A percentile compares a stretch with the other conserved stretches of the same genome.
These are phyloP conservation scores for Escallonia rubra DNA, from an alignment of 129 eudicot genomes.

Conservation along the genomic window DNA sequence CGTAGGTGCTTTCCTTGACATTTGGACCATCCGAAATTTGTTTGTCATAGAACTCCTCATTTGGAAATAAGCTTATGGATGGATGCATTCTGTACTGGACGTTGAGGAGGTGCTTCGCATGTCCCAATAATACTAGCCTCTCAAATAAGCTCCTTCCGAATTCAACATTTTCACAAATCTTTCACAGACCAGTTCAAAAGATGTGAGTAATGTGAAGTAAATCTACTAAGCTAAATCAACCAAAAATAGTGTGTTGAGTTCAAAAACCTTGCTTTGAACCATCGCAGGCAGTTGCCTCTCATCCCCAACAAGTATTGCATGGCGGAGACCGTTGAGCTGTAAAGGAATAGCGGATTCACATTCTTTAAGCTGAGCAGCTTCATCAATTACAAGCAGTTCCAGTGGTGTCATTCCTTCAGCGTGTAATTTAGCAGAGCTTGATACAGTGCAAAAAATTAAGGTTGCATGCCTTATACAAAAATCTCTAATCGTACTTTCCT, in stretches of 20 bases:
- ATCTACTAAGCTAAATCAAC: too few species aligned
- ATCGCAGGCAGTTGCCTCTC: conserved; percentile 73
- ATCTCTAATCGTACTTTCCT: conserved; percentile 7
- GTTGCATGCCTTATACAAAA: conserved; percentile 53
- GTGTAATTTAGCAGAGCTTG: conserved; percentile 47
- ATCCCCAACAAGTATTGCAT: conserved; percentile 73
- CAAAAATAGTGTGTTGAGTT: not conserved
- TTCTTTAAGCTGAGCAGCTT: conserved; percentile 86
- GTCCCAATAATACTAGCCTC: conserved; percentile 52
- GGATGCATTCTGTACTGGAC: conserved; percentile 93
- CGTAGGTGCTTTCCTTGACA: conserved; percentile 28
- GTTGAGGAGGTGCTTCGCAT: conserved; percentile 63
- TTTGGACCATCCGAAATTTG: conserved; percentile 47
- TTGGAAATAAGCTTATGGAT: conserved; percentile 68
- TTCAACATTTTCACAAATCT: conserved; percentile 50
- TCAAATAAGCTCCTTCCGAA: conserved; percentile 82
- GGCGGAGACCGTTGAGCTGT: conserved; percentile 49
- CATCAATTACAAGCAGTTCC: conserved; percentile 56
- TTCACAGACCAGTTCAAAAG: not conserved
- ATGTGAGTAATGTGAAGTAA: not conserved
- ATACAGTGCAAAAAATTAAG: conserved; percentile 68
- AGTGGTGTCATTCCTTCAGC: conserved; percentile 17
- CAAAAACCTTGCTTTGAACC: conserved; percentile 72
- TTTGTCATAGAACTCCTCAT: conserved; percentile 44
- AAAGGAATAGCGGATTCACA: conserved; percentile 76